Conservation (phyloP, 371 early-diverging fungal species). For the Coemansia sp. region DNA sequence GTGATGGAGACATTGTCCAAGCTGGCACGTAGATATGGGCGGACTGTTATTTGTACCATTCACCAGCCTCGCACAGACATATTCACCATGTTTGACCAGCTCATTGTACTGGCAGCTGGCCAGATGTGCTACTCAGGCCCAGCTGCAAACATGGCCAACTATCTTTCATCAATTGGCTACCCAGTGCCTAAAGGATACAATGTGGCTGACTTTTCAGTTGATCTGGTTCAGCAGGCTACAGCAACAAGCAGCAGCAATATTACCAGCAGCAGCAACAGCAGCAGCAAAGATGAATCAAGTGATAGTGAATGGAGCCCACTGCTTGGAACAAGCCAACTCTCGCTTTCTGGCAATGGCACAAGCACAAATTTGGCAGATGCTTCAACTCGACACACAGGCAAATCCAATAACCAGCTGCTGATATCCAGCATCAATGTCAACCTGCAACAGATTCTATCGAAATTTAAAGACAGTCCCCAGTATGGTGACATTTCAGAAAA, state of each 20-base stretch:
- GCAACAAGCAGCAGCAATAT: conserved; percentile 18
- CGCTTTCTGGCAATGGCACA: not conserved
- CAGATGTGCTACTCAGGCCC: conserved; percentile 79
- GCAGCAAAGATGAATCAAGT: not conserved
- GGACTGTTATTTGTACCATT: conserved; percentile 91
- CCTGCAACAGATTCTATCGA: conserved; percentile 20
- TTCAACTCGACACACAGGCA: not conserved
- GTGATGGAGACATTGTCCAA: conserved; percentile 83
- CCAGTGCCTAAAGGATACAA: conserved; percentile 90
- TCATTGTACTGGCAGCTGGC: conserved; percentile 84
- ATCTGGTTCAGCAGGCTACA: conserved; percentile 68
- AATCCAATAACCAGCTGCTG: conserved; percentile 9
- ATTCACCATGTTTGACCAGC: conserved; percentile 82
- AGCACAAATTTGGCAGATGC: too few species aligned
- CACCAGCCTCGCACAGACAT: conserved; percentile 96
- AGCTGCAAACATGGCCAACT: conserved; percentile 53
- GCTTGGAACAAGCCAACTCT: conserved; percentile 8
- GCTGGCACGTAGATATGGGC: conserved; percentile 76
- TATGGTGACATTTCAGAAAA: not conserved
- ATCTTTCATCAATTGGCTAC: conserved; percentile 70
- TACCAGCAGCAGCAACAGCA: conserved; percentile 22
- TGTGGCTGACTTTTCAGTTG: conserved; percentile 84
- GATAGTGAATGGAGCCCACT: conserved; percentile 40
- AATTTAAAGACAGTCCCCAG: conserved; percentile 18
- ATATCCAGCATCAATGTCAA: conserved; percentile 22